These are phyloP conservation scores for Truncatella angustata DNA, from an alignment of 2,329 filamentous ascomycete species.

Conservation along the genomic window DNA sequence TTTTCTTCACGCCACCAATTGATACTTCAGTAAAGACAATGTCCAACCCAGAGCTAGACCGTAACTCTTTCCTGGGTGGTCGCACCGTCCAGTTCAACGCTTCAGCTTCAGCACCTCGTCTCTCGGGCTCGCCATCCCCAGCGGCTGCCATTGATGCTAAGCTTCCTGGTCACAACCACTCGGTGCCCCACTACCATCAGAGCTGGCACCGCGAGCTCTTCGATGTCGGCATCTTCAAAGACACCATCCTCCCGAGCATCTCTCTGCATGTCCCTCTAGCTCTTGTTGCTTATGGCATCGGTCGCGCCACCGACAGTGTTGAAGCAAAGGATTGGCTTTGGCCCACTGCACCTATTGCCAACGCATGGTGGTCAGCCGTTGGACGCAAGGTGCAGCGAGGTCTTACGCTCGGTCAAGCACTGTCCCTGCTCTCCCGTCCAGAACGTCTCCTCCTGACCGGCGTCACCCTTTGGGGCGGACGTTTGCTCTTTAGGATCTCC, in stretches of 20 bases:
- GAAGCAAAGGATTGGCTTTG: slow-evolving; percentile 62
- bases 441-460: slow-evolving; percentile 55
- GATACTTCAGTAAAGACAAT: not conserved
- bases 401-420: slow-evolving; percentile 43
- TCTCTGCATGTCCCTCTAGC: slow-evolving; percentile 11
- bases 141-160: not conserved
- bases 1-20: not conserved
- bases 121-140: not conserved
- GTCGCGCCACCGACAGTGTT: slow-evolving; percentile 50
- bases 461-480: slow-evolving; percentile 56
- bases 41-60: slow-evolving; percentile 9
- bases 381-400: slow-evolving; percentile 47
- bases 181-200: slow-evolving; percentile 8
- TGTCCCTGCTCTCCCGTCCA: slow-evolving; percentile 47
- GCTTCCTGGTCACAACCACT: not conserved
- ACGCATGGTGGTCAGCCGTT: slow-evolving; percentile 60
- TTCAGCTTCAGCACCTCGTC: slow-evolving; percentile 1
- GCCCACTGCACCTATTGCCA: slow-evolving; percentile 52
- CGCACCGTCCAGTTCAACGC: slow-evolving; percentile 9
- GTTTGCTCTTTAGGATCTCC: slow-evolving; percentile 54
- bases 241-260: slow-evolving; percentile 14
- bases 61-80: slow-evolving; percentile 4
- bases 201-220: slow-evolving; percentile 12
- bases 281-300: slow-evolving; percentile 45
- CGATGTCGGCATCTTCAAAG: slow-evolving; percentile 13